These are phyloP conservation scores for Botrytis aclada DNA, from an alignment of 2,329 filamentous ascomycete species.

Conservation along the genomic window DNA sequence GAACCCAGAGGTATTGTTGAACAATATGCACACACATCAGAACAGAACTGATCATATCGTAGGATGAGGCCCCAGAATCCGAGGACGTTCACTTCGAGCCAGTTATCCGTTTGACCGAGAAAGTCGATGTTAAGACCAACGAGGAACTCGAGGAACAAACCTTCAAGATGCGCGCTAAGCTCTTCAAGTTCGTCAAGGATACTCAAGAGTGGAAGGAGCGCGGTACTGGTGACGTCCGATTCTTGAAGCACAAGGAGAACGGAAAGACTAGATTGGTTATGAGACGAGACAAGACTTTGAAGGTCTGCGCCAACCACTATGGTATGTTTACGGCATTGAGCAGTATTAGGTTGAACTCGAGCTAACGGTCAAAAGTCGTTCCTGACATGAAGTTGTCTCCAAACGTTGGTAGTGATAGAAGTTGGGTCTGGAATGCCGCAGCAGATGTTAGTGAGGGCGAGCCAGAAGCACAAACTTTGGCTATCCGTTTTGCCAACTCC, in stretches of 20 bases:
- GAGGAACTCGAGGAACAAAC: conserved; percentile 96
- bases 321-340: conserved; percentile 55
- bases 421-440: conserved; percentile 98
- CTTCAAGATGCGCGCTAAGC: conserved; percentile 99
- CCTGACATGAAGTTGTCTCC: conserved; percentile 98
- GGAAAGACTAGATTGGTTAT: conserved; percentile 97
- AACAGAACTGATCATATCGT: conserved; percentile 23
- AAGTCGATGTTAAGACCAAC: conserved; percentile 96
- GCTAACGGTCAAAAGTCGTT: conserved; percentile 60
- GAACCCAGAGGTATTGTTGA: conserved; percentile 36
- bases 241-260: conserved; percentile 99
- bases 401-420: conserved; percentile 96
- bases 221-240: conserved; percentile 90
- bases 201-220: conserved; percentile 98
- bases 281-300: conserved; percentile 99
- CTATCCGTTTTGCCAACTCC: conserved; percentile 95
- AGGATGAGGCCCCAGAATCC: conserved; percentile 78
- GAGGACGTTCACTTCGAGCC: conserved; percentile 97
- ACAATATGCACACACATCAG: conserved; percentile 8
- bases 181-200: conserved; percentile 96
- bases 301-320: conserved; percentile 99
- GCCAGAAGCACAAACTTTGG: conserved; percentile 91
- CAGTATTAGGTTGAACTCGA: neutral
- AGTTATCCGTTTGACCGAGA: conserved; percentile 92
- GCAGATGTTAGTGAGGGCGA: conserved; percentile 98